phyloP scores from a whole-genome alignment of 2,329 filamentous ascomycete genomes.

The Lojkania enalia region DNA sequence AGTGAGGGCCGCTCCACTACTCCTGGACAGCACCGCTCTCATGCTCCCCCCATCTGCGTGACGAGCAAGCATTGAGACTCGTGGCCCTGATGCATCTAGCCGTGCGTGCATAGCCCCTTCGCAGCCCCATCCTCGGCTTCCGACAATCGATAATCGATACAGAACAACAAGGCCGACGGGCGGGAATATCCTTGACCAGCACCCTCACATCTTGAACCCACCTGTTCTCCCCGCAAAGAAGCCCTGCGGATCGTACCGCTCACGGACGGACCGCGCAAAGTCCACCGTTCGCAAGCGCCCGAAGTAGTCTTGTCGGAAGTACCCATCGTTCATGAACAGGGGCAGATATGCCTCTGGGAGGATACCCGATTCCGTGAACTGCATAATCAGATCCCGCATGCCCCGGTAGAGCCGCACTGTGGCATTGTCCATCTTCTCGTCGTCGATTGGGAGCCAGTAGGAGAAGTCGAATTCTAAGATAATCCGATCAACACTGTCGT shows the following conservation, averaged over 20 bases:
- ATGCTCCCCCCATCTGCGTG: not conserved
- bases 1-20: conserved; percentile 2
- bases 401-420: conserved; percentile 44
- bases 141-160: conserved; percentile 21
- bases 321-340: conserved; percentile 53
- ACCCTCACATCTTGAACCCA: conserved; percentile 41
- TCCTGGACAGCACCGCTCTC: not conserved
- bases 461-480: conserved; percentile 50
- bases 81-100: conserved; percentile 10
- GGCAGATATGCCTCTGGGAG: conserved; percentile 48
- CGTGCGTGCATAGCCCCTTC: conserved; percentile 19
- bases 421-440: conserved; percentile 44
- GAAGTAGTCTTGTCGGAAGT: conserved; percentile 51
- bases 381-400: conserved; percentile 38
- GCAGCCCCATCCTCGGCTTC: conserved; percentile 20
- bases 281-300: conserved; percentile 40
- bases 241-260: conserved; percentile 45
- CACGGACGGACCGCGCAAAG: conserved; percentile 38
- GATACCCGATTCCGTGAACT: conserved; percentile 38
- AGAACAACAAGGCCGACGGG: conserved; percentile 12
- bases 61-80: not conserved
- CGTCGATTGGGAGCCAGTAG: conserved; percentile 38
- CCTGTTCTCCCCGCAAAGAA: conserved; percentile 49
- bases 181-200: conserved; percentile 6
- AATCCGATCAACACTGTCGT: conserved; percentile 47